Evolutionary conservation across 345 rosid species (phyloP).

Genomic region (Noccaea caerulescens): DNA sequence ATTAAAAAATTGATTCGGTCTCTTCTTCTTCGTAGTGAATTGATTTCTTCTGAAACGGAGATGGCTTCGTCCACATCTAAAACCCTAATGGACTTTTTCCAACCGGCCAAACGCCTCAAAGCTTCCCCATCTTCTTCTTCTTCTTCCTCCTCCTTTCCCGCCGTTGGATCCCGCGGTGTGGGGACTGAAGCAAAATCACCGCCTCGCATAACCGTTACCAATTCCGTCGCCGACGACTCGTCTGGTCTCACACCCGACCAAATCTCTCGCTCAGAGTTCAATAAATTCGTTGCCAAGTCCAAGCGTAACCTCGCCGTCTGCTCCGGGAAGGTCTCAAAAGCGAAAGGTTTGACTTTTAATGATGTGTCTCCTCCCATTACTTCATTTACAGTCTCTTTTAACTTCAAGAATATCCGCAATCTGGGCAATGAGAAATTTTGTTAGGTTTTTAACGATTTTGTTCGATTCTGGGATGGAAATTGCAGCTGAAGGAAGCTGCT

Average conservation of each 20-base stretch:
- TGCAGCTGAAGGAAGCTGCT: conserved; percentile 49
- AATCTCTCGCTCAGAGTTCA: conserved; percentile 60
- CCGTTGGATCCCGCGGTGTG: conserved; percentile 30
- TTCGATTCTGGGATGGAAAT: conserved; percentile 20
- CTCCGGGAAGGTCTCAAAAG: conserved; percentile 56
- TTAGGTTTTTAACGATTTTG: neutral
- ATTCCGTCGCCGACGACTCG: conserved; percentile 39
- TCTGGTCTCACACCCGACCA: conserved; percentile 58
- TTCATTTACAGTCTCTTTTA: conserved; percentile 17
- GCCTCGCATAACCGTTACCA: conserved; percentile 30
- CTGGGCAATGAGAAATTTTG: neutral
- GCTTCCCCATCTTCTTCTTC: conserved; percentile 35
- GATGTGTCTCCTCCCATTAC: neutral
- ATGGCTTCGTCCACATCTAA: conserved; percentile 65
- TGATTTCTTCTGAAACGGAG: conserved; percentile 21
- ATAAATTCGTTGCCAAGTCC: conserved; percentile 65
- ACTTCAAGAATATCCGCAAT: neutral
- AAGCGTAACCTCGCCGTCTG: conserved; percentile 73
- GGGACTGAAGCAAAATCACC: conserved; percentile 30
- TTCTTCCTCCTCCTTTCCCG: conserved; percentile 31
- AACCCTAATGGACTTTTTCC: conserved; percentile 67
- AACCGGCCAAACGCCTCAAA: conserved; percentile 77
- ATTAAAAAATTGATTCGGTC: neutral
- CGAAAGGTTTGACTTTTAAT: conserved; percentile 50
- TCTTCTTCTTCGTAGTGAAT: neutral